A percentile compares a stretch with the other conserved stretches of the same genome.
These are phyloP conservation scores for Ustilago cynodontis DNA, from an alignment of 1,284 basidiomycete species.

Conservation along the genomic window DNA sequence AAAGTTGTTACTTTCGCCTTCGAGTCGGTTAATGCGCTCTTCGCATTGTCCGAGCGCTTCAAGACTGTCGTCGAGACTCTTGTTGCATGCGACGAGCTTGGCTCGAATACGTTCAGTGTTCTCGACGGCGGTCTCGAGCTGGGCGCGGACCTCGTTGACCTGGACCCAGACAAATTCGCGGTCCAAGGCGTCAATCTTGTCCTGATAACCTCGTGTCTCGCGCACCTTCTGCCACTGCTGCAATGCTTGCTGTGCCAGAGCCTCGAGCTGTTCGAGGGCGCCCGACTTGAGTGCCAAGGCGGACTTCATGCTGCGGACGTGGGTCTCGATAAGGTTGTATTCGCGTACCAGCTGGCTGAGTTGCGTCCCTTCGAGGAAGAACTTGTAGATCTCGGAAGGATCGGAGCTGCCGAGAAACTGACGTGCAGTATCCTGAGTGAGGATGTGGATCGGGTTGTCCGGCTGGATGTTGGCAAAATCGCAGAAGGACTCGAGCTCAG, in stretches of 20 bases:
- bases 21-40: constrained; percentile 36
- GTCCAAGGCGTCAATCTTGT: constrained; percentile 79
- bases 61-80: constrained; percentile 31
- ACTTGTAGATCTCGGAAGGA: constrained; percentile 86
- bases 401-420: constrained; percentile 89
- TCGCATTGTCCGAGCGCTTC: constrained; percentile 39
- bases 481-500: constrained; percentile 87
- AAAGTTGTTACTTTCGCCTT: constrained; percentile 60
- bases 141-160: constrained; percentile 78
- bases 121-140: constrained; percentile 43
- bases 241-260: constrained; percentile 76
- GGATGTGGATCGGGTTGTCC: constrained; percentile 94
- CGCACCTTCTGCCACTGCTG: constrained; percentile 79
- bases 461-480: constrained; percentile 97
- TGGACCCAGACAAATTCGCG: constrained; percentile 90
- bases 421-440: constrained; percentile 75
- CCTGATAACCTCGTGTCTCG: constrained; percentile 79
- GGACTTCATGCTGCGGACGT: constrained; percentile 57
- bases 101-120: constrained; percentile 43
- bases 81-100: constrained; percentile 43
- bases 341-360: constrained; percentile 87
- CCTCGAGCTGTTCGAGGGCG: constrained; percentile 80
- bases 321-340: constrained; percentile 79
- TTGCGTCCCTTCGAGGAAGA: constrained; percentile 94
- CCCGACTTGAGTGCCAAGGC: constrained; percentile 72